A percentile compares a stretch with the other conserved stretches of the same genome.
Conservation (phyloP, 176 grass and related monocot species). For the Lolium perenne region DNA sequence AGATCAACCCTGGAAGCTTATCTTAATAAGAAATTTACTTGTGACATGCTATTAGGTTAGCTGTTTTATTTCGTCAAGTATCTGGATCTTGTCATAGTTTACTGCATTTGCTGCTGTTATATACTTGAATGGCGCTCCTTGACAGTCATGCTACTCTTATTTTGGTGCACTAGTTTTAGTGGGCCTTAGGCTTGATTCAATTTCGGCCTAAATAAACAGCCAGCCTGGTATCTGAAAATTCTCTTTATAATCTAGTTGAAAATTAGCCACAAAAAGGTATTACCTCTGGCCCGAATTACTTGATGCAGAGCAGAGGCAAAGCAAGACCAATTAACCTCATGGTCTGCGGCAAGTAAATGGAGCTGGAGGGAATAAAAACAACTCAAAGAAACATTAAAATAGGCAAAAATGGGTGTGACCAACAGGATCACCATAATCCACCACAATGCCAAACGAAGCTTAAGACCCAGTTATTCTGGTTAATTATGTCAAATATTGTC, state of each 20-base stretch:
- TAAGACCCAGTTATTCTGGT: not conserved
- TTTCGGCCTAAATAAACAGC: not conserved
- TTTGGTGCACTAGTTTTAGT: not conserved
- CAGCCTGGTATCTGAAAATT: not conserved
- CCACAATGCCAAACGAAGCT: not conserved
- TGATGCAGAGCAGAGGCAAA: no score
- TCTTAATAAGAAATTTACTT: not conserved
- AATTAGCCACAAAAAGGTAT: not conserved
- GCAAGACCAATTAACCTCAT: no score
- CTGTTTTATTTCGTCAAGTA: not conserved
- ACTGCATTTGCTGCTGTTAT: slow-evolving; percentile 5
- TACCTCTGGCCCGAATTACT: no score
- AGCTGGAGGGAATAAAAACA: not conserved
- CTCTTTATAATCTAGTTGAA: not conserved
- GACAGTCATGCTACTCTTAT: not conserved
- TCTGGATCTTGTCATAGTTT: slow-evolving; percentile 1
- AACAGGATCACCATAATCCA: not conserved
- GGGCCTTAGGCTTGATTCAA: not conserved
- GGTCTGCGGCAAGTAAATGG: no score
- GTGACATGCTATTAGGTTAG: slow-evolving; percentile 4
- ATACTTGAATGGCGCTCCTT: not conserved
- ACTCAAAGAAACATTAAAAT: not conserved
- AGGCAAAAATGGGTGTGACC: not conserved
- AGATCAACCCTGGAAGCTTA: not conserved
- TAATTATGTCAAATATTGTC: not conserved